These are phyloP conservation scores for Suhomyces chickasaworum DNA, from an alignment of 1,139 yeast species.

Conservation along the genomic window DNA sequence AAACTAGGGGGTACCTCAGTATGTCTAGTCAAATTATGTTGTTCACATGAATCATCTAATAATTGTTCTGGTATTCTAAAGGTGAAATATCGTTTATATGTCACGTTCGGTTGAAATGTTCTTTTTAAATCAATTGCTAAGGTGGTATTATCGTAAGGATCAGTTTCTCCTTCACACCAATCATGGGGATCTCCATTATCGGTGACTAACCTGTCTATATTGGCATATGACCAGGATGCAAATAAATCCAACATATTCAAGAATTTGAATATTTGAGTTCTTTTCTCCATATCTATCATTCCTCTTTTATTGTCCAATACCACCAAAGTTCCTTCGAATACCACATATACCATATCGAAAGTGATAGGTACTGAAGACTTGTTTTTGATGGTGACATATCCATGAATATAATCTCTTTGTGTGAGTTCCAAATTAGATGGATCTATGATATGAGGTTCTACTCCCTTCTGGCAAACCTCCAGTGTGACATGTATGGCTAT, in stretches of 20 bases:
- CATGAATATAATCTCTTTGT: slow-evolving; percentile 40
- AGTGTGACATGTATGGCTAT: slow-evolving; percentile 41
- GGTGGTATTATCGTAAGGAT: slow-evolving; percentile 43
- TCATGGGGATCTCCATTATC: slow-evolving; percentile 53
- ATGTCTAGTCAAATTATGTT: slow-evolving; percentile 37
- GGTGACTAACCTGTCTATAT: slow-evolving; percentile 46
- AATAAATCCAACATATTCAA: slow-evolving; percentile 49
- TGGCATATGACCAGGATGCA: slow-evolving; percentile 52
- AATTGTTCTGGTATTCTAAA: slow-evolving; percentile 44
- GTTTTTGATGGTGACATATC: slow-evolving; percentile 34
- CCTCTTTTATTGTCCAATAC: slow-evolving; percentile 32
- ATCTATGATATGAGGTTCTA: slow-evolving; percentile 29
- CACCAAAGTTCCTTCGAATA: slow-evolving; percentile 33
- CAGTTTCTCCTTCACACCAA: slow-evolving; percentile 52
- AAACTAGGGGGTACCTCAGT: slow-evolving; percentile 43
- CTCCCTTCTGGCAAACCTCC: slow-evolving; percentile 46
- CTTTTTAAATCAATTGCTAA: slow-evolving; percentile 36
- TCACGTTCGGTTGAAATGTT: slow-evolving; percentile 32
- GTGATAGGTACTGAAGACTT: slow-evolving; percentile 27
- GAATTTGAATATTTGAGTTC: slow-evolving; percentile 34
- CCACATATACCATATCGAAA: slow-evolving; percentile 41
- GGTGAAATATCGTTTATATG: slow-evolving; percentile 45
- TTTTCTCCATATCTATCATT: slow-evolving; percentile 31
- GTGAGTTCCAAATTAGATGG: slow-evolving; percentile 29
- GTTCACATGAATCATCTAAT: slow-evolving; percentile 42